Conservation (phyloP, 1,139 yeast species). For the Geotrichum bryndzae region DNA sequence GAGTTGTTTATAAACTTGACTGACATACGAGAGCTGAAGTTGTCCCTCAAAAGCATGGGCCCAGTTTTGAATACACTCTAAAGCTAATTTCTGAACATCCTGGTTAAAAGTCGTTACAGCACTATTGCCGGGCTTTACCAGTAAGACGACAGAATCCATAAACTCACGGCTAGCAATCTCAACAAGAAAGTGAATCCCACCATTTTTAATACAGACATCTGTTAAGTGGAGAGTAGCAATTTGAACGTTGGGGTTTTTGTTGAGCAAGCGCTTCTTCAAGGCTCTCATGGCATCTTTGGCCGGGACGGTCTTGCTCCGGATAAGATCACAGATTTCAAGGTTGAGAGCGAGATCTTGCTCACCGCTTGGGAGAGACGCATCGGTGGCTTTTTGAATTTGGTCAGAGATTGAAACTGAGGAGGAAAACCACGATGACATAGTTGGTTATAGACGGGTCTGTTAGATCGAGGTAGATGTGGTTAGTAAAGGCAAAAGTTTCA, state of each 20-base stretch:
- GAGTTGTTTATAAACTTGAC: slow-evolving; percentile 54
- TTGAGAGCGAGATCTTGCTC: slow-evolving; percentile 77
- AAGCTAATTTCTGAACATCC: slow-evolving; percentile 54
- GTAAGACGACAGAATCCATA: slow-evolving; percentile 51
- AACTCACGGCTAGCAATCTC: slow-evolving; percentile 85
- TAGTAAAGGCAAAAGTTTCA: neutral
- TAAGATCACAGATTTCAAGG: slow-evolving; percentile 80
- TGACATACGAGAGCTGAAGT: slow-evolving; percentile 60
- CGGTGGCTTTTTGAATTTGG: slow-evolving; percentile 71
- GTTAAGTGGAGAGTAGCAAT: slow-evolving; percentile 66
- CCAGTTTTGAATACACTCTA: slow-evolving; percentile 72
- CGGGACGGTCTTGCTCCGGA: slow-evolving; percentile 75
- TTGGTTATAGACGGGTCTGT: neutral
- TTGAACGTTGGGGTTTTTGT: slow-evolving; percentile 69
- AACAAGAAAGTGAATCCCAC: slow-evolving; percentile 76
- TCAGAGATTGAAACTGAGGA: slow-evolving; percentile 51
- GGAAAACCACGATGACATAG: slow-evolving; percentile 52
- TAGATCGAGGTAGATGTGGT: neutral
- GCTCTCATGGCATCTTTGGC: slow-evolving; percentile 82
- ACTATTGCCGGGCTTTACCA: slow-evolving; percentile 30
- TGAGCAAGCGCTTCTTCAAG: slow-evolving; percentile 64
- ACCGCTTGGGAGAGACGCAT: slow-evolving; percentile 86
- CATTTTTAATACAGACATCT: slow-evolving; percentile 87
- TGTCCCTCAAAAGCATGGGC: slow-evolving; percentile 65
- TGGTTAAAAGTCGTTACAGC: slow-evolving; percentile 38